A percentile compares a stretch with the other conserved stretches of the same genome.
Conservation (phyloP, 2,329 filamentous ascomycete species). For the Cladosporium sp. region DNA sequence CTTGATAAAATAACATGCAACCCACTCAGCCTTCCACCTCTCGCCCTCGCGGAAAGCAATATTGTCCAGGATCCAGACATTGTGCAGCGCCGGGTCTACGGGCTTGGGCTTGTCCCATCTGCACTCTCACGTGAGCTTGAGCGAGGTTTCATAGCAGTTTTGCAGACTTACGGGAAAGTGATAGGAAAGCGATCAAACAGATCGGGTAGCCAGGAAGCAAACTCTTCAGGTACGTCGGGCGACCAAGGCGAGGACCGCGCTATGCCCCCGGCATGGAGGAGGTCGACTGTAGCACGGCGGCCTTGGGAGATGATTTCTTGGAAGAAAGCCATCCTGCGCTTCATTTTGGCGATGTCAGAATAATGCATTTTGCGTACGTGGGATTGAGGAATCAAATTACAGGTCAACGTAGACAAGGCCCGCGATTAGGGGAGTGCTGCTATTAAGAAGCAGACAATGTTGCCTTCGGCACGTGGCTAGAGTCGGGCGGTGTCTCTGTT, state of each 20-base stretch:
- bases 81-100: conserved; percentile 60
- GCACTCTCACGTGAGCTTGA: neutral
- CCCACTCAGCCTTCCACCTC: conserved; percentile 74
- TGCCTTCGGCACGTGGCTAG: conserved; percentile 7
- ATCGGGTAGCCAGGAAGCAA: conserved; percentile 29
- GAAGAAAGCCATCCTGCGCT: conserved; percentile 22
- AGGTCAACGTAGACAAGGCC: neutral
- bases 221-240: conserved; percentile 29
- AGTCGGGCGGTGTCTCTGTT: conserved; percentile 7
- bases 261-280: conserved; percentile 23
- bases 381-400: neutral
- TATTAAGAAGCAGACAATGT: neutral
- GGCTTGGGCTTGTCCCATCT: conserved; percentile 24
- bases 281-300: conserved; percentile 25
- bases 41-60: conserved; percentile 62
- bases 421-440: neutral
- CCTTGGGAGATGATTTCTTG: conserved; percentile 24
- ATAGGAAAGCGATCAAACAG: conserved; percentile 45
- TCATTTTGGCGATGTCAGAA: neutral
- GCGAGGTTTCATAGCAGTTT: neutral
- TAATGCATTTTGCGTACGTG: neutral
- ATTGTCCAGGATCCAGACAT: conserved; percentile 87
- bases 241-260: conserved; percentile 27
- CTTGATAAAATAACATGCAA: conserved; percentile 74
- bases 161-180: conserved; percentile 38